Base-by-base conservation (phyloP, 2,329 filamentous ascomycete genomes). In the Paecilomyces formosus region DNA sequence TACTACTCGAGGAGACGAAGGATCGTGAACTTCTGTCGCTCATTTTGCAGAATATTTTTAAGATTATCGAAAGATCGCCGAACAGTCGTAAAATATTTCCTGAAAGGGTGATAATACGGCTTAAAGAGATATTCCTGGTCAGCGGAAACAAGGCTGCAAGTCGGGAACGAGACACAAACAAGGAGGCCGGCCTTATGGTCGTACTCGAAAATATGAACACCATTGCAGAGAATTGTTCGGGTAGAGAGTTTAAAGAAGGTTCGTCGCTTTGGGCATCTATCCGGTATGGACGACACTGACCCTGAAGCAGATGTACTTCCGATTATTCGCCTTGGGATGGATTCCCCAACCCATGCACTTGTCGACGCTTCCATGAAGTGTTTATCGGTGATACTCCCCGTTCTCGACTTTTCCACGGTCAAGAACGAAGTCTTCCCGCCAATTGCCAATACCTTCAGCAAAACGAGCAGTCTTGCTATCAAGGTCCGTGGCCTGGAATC, bases 371-470 rank as follows among this genome's bases (percentile, higher is more conserved):
- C 92, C 2, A 79, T 99, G 13, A 84, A 88, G 55, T 89, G 88
- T 28, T 77, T 99, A 4, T 88, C 91, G 1, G 81, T 85, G 1
- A 84, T 97, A n/a, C 78, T 97, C 4, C 90, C 92, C 0, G 85
- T 94, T 2, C 85, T 99, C 7, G 94, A 99, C 74, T 97, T 97
- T 65, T 95, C 88, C 64, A 97, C 93, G 0, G 92, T 97, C 67
- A 99, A 97, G 74, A 94, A 96, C 66, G 93, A 97, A 62, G 82
- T 99, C 0, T 99, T 99, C 72, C 94, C 94, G 0, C 87, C 96
- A 1, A 89, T 99, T 62, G 90, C 93, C 1, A 79, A 82, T 8
- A 94, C 97, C 0, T 99, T 99, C 70, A 92, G 88, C 65, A 93
- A 89, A 70, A 99, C 94, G 0, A 96, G 85, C 70, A 97, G 92